Base-by-base conservation (phyloP, 2,329 filamentous ascomycete genomes). In the Talaromyces sp. region DNA sequence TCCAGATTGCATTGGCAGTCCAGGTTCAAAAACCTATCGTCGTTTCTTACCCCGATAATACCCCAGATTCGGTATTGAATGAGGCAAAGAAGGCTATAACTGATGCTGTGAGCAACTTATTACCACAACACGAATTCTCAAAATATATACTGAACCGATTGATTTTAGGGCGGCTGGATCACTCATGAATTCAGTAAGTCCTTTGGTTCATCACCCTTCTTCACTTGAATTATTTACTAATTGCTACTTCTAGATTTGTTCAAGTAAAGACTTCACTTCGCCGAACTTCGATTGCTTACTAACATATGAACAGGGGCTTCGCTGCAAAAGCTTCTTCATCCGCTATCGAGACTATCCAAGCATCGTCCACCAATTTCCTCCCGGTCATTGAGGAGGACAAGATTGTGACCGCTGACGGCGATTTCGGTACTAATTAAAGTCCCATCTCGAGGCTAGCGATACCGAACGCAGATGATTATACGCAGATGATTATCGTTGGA, bases 121-220 rank as follows among this genome's bases (percentile, higher is more conserved):
- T 22, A 22, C 22, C 22, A 7, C 15, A 41, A 17, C 11, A 31
- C 10, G 35, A 31, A 31, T 17, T 41, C 50, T 27, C 39, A 25
- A 19, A 37, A 15, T 6, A 64, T 61, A 58, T 35, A 64, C 68
- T 73, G 43, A 72, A 13, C 3, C 67, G 62, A 35, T 52, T 22
- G 8, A 45, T 56, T 31, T 45, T 70, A 86, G 82, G 84, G 91
- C 59, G 92, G 91, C 45, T 79, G 86, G 59, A 92, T 97, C 71
- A 95, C 90, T 25, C 92, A 96, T 80, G 86, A 89, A 73, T 95
- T 92, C 77, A 87, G 89, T 92, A 84, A 75, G 88, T 78, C 41
- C 50, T 39, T 63, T 31, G 19, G 2, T 10, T 41, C 13, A 9
- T 27, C 3, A n/a, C 22, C 47, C 39, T 8, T 17, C 11, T 8